A percentile compares a stretch with the other conserved stretches of the same genome.
These are phyloP conservation scores for Curvularia verruculosa DNA, from an alignment of 2,329 filamentous ascomycete genomes.

Conservation along the genomic window DNA sequence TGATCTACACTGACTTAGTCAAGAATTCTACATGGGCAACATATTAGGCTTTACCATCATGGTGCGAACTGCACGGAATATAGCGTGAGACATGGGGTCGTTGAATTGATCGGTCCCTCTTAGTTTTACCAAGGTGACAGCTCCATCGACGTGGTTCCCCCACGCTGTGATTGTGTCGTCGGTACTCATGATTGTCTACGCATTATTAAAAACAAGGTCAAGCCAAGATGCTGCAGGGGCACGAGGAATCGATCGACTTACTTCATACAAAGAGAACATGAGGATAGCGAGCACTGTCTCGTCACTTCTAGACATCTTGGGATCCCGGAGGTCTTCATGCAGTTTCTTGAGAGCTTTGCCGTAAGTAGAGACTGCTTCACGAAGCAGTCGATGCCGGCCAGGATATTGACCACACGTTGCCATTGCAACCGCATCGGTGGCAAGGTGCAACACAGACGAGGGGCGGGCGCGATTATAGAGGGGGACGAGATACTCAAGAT, in stretches of 20 bases:
- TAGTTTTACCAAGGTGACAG: conserved; percentile 48
- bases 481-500: conserved; percentile 47
- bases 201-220: conserved; percentile 27
- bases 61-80: conserved; percentile 50
- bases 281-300: conserved; percentile 50
- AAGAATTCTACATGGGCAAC: background rate
- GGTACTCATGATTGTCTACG: conserved; percentile 48
- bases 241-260: conserved; percentile 37
- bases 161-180: conserved; percentile 47
- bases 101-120: conserved; percentile 50
- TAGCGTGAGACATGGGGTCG: conserved; percentile 44
- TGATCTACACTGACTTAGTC: conserved; percentile 38
- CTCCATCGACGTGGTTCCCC: conserved; percentile 51
- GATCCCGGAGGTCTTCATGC: conserved; percentile 47
- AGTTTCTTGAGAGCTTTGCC: conserved; percentile 48
- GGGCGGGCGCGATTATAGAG: conserved; percentile 45
- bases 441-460: conserved; percentile 49
- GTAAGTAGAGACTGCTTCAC: conserved; percentile 45
- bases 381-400: conserved; percentile 39
- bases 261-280: conserved; percentile 52
- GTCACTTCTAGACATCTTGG: conserved; percentile 43
- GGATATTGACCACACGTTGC: conserved; percentile 49
- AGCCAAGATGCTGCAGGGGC: conserved; percentile 25
- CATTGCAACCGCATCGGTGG: conserved; percentile 49
- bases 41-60: conserved; percentile 45